Conservation (phyloP, 2,329 filamentous ascomycete species). For the Penicillium sclerotigenum region DNA sequence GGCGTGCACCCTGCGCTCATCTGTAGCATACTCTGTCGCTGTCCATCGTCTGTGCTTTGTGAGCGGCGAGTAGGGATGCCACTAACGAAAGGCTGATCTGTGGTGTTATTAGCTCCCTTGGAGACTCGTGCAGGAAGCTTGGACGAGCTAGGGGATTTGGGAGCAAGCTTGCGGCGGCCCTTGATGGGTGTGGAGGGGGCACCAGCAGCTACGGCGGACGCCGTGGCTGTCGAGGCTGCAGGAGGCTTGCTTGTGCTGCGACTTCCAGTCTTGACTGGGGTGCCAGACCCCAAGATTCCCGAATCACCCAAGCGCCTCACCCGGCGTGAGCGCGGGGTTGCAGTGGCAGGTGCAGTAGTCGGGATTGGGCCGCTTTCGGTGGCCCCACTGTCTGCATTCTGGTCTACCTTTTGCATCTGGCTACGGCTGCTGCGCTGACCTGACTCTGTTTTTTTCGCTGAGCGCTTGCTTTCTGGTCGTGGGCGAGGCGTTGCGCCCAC, state of each 20-base stretch:
- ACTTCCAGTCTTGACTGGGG: slow-evolving; percentile 22
- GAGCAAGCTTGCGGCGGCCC: slow-evolving; percentile 36
- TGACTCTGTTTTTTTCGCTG: slow-evolving; percentile 24
- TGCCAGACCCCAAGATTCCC: slow-evolving; percentile 21
- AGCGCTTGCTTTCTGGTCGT: slow-evolving; percentile 16
- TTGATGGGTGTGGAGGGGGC: slow-evolving; percentile 28
- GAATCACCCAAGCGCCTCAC: slow-evolving; percentile 32
- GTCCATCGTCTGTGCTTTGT: slow-evolving; percentile 15
- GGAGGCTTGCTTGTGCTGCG: slow-evolving; percentile 22
- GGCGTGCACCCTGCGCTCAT: slow-evolving; percentile 38
- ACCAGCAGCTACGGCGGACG: slow-evolving; percentile 1
- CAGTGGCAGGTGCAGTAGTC: slow-evolving; percentile 24
- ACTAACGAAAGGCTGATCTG: slow-evolving; percentile 18
- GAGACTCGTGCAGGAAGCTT: slow-evolving; percentile 16
- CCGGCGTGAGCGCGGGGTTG: slow-evolving; percentile 30
- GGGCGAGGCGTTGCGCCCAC: slow-evolving; percentile 15
- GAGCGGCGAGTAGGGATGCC: slow-evolving; percentile 20
- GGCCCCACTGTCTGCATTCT: slow-evolving; percentile 11
- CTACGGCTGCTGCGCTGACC: slow-evolving; percentile 26
- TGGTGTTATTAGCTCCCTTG: slow-evolving; percentile 12
- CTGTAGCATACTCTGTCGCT: slow-evolving; percentile 28
- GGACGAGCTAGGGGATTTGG: slow-evolving; percentile 31
- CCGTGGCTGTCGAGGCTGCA: slow-evolving; percentile 13
- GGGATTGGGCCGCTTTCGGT: slow-evolving; percentile 12
- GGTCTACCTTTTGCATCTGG: slow-evolving; percentile 18